These are phyloP conservation scores for Scheffersomyces titani DNA, from an alignment of 1,139 yeast genomes.

Conservation along the genomic window DNA sequence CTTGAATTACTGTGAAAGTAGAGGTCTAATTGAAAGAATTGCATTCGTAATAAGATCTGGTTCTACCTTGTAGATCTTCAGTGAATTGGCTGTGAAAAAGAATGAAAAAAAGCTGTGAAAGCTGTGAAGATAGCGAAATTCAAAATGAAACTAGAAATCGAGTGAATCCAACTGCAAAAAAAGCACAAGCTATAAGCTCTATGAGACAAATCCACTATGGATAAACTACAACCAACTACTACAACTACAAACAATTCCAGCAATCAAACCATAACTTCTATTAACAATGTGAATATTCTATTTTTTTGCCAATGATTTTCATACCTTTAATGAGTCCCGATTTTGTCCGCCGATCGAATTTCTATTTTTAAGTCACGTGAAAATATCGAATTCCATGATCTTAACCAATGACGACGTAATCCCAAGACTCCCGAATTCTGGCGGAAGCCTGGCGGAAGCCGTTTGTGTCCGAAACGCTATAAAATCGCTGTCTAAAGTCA, in stretches of 20 bases:
- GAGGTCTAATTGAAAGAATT: no score
- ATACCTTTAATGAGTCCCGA: not conserved
- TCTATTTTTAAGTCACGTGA: not conserved
- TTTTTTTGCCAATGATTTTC: not conserved
- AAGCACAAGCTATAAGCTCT: not conserved
- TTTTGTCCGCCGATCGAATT: not conserved
- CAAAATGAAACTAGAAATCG: not conserved
- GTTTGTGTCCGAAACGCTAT: not conserved
- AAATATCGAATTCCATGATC: not conserved
- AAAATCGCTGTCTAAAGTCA: not conserved
- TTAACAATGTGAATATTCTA: not conserved
- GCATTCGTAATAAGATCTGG: no score
- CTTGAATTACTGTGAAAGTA: no score
- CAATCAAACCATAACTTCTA: not conserved
- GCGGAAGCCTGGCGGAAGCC: not conserved
- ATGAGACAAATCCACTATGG: not conserved
- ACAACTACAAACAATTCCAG: not conserved
- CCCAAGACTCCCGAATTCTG: not conserved
- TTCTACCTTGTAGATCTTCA: no score
- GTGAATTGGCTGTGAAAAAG: no score
- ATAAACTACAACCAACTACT: not conserved
- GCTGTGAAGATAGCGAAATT: no score
- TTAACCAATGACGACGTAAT: not conserved
- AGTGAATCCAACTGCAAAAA: not conserved
- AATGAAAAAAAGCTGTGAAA: no score